Evolutionary conservation across 140 eudicot species (phyloP), one percentile per base, ranked within the genome.

Genomic region (Oenanthe javanica): DNA sequence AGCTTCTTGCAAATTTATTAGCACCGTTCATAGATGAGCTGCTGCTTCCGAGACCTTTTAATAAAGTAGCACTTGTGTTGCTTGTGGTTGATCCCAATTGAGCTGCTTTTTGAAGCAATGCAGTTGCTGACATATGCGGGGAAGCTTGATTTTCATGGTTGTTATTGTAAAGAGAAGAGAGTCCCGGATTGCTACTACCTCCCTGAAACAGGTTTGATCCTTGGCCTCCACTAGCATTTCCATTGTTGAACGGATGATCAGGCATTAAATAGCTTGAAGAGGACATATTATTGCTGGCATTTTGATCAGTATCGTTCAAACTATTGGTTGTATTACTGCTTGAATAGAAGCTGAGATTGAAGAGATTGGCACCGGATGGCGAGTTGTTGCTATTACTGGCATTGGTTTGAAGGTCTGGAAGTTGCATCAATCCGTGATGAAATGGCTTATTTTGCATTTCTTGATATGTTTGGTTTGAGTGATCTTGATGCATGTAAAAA

Each of bases 281-380:
- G 18, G 78, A 75, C 50, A 75, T 46, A 8, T 43, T 84, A 79
- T 75, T 84, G 69, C 70, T 71, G 67, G 81, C 54, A 23, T 27
- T 55, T 36, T 52, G 59, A 71, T 79, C 82, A 66, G 64, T 77
- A 61, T 52, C 70, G 18, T 46, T 66, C 76, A 66, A 12, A 64
- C 78, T 80, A 54, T 52, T 85, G 9, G 61, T 61, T 55, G 82
- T 81, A 49, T 71, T 77, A 54, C 64, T 80, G 9, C 73, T 63
- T 19, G 91, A 84, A 80, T 83, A 92, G 81, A 92, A 92, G 78
- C 92, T 84, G 72, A 89, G 87, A 81, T 86, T 91, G 75, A 87
- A 89, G 40, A 86, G 81, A 85, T 66, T 80, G 0, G 79, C 14
- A 14, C 54, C 73, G n/a, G 80, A 23, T 0, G 87, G 85, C 23